A percentile compares a stretch with the other conserved stretches of the same genome.
Evolutionary conservation across 495 filamentous ascomycete species (phyloP).

Genomic region (Hypoxylon trugodes): DNA sequence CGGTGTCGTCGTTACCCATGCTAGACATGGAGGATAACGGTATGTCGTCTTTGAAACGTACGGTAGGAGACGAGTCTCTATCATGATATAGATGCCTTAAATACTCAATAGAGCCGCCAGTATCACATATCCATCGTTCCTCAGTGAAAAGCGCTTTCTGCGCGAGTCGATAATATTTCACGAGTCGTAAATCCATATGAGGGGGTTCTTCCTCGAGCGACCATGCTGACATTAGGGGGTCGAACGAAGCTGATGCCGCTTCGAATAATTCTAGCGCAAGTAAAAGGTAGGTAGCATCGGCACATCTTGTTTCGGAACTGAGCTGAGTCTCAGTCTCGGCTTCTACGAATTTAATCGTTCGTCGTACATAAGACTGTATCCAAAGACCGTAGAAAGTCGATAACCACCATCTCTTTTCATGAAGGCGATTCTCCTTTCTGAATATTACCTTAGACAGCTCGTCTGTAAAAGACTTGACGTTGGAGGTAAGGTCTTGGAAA

Average conservation of each 20-base stretch:
- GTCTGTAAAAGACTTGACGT: slow-evolving; percentile 27
- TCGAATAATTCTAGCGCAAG: slow-evolving; percentile 35
- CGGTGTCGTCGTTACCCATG: background rate
- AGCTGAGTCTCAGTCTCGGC: slow-evolving; percentile 10
- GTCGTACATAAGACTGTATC: slow-evolving; percentile 39
- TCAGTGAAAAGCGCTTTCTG: slow-evolving; percentile 26
- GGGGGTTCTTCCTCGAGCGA: slow-evolving; percentile 39
- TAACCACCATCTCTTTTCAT: slow-evolving; percentile 42
- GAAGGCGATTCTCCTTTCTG: slow-evolving; percentile 36
- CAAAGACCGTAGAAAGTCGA: slow-evolving; percentile 41
- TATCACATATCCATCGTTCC: slow-evolving; percentile 12
- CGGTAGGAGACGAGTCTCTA: background rate
- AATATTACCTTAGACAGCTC: slow-evolving; percentile 39
- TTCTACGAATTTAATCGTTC: slow-evolving; percentile 28
- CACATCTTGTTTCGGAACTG: slow-evolving; percentile 1
- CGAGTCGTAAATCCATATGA: slow-evolving; percentile 34
- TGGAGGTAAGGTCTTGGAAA: slow-evolving; percentile 26
- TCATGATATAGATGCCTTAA: slow-evolving; percentile 25
- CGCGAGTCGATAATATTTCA: slow-evolving; percentile 39
- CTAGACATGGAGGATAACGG: background rate
- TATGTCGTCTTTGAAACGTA: background rate
- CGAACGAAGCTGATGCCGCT: slow-evolving; percentile 33
- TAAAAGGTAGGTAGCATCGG: slow-evolving; percentile 22
- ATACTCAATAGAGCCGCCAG: slow-evolving; percentile 15
- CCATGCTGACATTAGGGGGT: slow-evolving; percentile 33